phyloP scores from a whole-genome alignment of 179 eudicot genomes.

The Camellia oleifera region DNA sequence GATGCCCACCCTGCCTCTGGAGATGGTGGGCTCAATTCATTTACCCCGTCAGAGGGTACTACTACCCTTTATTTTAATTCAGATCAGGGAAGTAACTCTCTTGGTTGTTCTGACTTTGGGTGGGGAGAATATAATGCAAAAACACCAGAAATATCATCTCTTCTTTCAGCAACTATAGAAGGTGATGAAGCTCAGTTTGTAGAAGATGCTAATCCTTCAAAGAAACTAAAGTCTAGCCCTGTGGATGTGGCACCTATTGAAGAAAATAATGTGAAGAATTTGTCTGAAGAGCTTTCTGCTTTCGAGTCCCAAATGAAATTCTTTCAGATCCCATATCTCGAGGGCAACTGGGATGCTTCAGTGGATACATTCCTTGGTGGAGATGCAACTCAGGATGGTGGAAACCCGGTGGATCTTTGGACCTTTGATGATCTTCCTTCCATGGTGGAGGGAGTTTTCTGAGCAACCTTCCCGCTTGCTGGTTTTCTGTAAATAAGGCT shows the following conservation, averaged over 20 bases:
- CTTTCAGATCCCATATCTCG: slow-evolving; percentile 52
- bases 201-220: slow-evolving; percentile 47
- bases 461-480: slow-evolving; percentile 23
- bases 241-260: slow-evolving; percentile 31
- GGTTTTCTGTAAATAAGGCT: slow-evolving; percentile 48
- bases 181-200: slow-evolving; percentile 36
- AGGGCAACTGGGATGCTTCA: slow-evolving; percentile 64
- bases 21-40: too few relatives aligned
- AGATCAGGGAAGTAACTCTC: too few relatives aligned
- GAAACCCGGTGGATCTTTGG: slow-evolving; percentile 57
- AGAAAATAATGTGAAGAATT: slow-evolving; percentile 28
- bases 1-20: slow-evolving; percentile 23
- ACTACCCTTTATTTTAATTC: too few relatives aligned
- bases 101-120: too few relatives aligned
- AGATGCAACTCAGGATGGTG: slow-evolving; percentile 46
- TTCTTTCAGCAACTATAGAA: slow-evolving; percentile 51
- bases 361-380: slow-evolving; percentile 60
- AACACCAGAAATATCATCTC: slow-evolving; percentile 79
- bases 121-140: too few relatives aligned
- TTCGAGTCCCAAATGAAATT: slow-evolving; percentile 70
- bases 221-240: slow-evolving; percentile 48
- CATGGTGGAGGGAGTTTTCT: slow-evolving; percentile 38
- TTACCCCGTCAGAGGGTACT: too few relatives aligned
- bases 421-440: slow-evolving; percentile 64
- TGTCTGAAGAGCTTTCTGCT: slow-evolving; percentile 50